Conservation (phyloP, 176 grass and related monocot genomes). For the Microstegium vimineum region DNA sequence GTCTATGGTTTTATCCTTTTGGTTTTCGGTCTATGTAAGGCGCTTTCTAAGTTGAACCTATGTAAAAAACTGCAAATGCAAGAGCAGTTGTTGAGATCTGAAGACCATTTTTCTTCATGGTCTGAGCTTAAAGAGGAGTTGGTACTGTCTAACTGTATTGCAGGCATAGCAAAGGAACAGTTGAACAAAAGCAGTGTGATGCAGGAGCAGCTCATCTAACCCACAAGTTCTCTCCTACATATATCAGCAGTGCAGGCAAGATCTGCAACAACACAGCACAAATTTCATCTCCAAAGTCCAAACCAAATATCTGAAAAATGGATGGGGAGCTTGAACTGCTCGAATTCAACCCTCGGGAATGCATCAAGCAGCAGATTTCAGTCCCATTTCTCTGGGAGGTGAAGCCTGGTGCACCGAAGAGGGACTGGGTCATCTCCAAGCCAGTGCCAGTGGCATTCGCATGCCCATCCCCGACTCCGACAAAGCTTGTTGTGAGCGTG, state of each 20-base stretch:
- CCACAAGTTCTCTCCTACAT: constrained; percentile 40
- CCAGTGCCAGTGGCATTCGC: constrained; percentile 30
- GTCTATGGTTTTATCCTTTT: neutral
- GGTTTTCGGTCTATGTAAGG: neutral
- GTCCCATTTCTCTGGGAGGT: constrained; percentile 80
- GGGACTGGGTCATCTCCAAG: constrained; percentile 52
- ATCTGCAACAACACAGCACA: constrained; percentile 14
- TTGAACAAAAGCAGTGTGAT: constrained; percentile 78
- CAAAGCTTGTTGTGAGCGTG: constrained; percentile 71
- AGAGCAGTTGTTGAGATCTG: constrained; percentile 21
- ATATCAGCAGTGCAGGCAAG: constrained; percentile 19
- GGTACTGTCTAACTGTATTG: constrained; percentile 35
- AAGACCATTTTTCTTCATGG: constrained; percentile 14
- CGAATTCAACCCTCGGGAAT: constrained; percentile 55
- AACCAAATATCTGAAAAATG: constrained; percentile 38
- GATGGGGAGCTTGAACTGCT: constrained; percentile 41
- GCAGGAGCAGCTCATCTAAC: constrained; percentile 78
- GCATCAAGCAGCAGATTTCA: constrained; percentile 71
- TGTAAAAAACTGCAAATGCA: constrained; percentile 11
- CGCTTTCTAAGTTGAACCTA: neutral
- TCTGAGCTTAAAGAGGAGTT: constrained; percentile 41
- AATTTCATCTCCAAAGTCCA: constrained; percentile 13
- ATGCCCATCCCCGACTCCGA: constrained; percentile 47
- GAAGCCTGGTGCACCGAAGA: constrained; percentile 57
- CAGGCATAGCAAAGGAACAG: constrained; percentile 44